Conservation (phyloP, 2,329 filamentous ascomycete genomes). For the Beauveria rudraprayagi region DNA sequence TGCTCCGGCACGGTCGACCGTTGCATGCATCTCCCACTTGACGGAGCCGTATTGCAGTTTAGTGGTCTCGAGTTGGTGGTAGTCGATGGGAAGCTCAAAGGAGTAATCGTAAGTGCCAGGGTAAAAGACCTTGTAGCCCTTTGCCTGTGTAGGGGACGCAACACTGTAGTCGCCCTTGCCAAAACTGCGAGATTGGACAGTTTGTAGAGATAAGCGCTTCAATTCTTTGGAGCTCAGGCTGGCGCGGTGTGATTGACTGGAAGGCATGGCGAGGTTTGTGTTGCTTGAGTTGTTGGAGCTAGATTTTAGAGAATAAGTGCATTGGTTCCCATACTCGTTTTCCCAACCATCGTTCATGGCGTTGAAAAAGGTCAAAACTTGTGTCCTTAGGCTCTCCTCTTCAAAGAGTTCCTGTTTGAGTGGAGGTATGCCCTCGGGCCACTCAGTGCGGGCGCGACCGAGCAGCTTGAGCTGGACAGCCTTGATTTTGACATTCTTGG, state of each 20-base stretch:
- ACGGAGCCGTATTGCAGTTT: conserved; percentile 80
- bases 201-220: conserved; percentile 67
- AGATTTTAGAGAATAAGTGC: conserved; percentile 43
- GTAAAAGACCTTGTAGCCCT: conserved; percentile 79
- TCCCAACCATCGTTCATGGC: conserved; percentile 56
- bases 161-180: conserved; percentile 67
- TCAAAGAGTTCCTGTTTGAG: conserved; percentile 77
- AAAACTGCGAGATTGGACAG: conserved; percentile 78
- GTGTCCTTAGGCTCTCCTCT: conserved; percentile 76
- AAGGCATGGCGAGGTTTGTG: conserved; percentile 22
- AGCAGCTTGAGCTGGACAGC: conserved; percentile 79
- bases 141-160: conserved; percentile 49
- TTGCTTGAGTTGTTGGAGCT: conserved; percentile 27
- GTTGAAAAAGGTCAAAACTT: conserved; percentile 90
- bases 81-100: conserved; percentile 85
- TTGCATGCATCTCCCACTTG: conserved; percentile 79
- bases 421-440: conserved; percentile 93
- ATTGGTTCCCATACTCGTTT: conserved; percentile 55
- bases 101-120: conserved; percentile 61
- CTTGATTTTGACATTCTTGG: conserved; percentile 90
- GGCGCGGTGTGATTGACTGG: conserved; percentile 19
- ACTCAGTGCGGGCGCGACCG: conserved; percentile 81
- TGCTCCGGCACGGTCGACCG: conserved; percentile 76
- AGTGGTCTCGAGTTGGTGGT: conserved; percentile 80
- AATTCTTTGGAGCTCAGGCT: conserved; percentile 38